Conservation (phyloP, 2,329 filamentous ascomycete genomes). For the Cyclaneusma minus region DNA sequence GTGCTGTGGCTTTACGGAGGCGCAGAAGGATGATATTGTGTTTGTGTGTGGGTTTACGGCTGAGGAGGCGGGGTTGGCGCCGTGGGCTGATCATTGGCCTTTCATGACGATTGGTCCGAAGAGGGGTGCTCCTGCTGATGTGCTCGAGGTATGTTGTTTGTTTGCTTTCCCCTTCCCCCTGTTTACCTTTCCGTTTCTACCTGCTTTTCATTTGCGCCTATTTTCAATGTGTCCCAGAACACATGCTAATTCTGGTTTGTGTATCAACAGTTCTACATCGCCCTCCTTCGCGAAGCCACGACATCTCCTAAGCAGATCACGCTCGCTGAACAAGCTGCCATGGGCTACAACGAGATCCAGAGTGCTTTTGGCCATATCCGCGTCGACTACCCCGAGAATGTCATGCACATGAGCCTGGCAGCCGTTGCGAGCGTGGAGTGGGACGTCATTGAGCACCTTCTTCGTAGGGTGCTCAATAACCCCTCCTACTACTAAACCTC, state of each 20-base stretch:
- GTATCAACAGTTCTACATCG: slow-evolving; percentile 36
- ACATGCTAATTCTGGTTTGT: slow-evolving; percentile 4
- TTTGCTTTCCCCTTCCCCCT: background rate
- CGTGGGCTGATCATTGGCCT: slow-evolving; percentile 33
- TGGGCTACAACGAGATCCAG: slow-evolving; percentile 22
- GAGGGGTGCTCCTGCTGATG: slow-evolving; percentile 29
- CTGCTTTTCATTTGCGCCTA: background rate
- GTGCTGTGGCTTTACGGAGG: slow-evolving; percentile 43
- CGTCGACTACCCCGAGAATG: slow-evolving; percentile 23
- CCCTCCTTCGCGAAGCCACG: slow-evolving; percentile 36
- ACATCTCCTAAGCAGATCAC: slow-evolving; percentile 24
- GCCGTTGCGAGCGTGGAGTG: slow-evolving; percentile 31
- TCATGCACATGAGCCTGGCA: slow-evolving; percentile 28
- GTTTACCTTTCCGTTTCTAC: background rate
- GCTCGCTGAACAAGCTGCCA: slow-evolving; percentile 24
- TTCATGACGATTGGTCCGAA: slow-evolving; percentile 36
- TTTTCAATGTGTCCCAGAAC: slow-evolving; percentile 7
- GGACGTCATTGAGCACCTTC: slow-evolving; percentile 30
- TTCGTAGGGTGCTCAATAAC: slow-evolving; percentile 20
- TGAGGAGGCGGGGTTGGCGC: slow-evolving; percentile 29
- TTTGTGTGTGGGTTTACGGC: slow-evolving; percentile 23
- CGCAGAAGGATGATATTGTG: slow-evolving; percentile 45
- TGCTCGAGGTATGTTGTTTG: slow-evolving; percentile 34
- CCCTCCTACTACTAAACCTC: no score
- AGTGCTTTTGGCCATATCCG: slow-evolving; percentile 34